Evolutionary conservation across 352 stramenopile genomes (phyloP).

Genomic region (Phytopythium kandeliae): DNA sequence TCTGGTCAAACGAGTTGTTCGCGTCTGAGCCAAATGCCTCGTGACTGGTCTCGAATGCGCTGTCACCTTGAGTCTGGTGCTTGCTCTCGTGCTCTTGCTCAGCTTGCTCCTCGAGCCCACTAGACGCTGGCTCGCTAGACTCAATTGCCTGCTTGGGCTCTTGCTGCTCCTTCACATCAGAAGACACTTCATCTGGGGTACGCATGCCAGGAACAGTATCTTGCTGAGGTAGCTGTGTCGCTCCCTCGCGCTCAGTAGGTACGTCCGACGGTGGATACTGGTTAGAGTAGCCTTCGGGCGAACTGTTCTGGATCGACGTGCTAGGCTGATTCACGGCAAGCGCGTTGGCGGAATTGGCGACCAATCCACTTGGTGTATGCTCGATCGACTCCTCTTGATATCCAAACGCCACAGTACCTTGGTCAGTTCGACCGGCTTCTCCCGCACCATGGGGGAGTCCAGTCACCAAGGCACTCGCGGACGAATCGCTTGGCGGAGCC

Average conservation of each 20-base stretch:
- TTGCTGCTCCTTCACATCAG: not conserved
- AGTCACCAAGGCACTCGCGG: not conserved
- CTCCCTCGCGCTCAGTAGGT: not conserved
- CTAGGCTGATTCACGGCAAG: not conserved
- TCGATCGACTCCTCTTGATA: not conserved
- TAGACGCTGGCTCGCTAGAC: not conserved
- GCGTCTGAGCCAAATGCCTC: not conserved
- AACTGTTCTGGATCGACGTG: not conserved
- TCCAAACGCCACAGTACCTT: not conserved
- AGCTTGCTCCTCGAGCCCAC: not conserved
- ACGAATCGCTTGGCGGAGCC: not conserved
- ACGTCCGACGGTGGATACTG: not conserved
- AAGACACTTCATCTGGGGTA: not conserved
- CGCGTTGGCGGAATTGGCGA: not conserved
- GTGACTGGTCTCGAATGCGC: not conserved
- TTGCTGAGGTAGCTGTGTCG: not conserved
- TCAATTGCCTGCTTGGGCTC: not conserved
- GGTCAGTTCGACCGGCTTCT: not conserved
- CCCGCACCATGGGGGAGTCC: not conserved
- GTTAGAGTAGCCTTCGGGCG: not conserved
- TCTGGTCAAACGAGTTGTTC: not conserved
- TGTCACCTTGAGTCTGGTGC: not conserved
- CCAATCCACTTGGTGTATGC: not conserved
- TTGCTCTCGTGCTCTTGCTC: not conserved
- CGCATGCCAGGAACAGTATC: not conserved